Conservation (phyloP, 139 green algal species). For the Micractinium sp. region DNA sequence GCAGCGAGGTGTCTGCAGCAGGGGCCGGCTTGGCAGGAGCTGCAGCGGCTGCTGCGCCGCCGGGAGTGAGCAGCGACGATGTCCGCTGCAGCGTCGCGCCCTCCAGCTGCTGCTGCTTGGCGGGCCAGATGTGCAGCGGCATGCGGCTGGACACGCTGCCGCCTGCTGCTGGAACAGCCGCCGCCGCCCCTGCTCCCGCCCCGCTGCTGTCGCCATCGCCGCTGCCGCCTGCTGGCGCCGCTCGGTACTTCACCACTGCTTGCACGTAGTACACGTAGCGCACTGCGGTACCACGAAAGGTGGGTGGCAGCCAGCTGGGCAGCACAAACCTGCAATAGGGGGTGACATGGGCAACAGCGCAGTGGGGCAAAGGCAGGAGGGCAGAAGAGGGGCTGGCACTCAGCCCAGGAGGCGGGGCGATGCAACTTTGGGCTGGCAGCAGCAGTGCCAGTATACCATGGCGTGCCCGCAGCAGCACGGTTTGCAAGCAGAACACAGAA, state of each 20-base stretch:
- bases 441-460: background rate
- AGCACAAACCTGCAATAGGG: slow-evolving; percentile 49
- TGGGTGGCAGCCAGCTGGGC: slow-evolving; percentile 57
- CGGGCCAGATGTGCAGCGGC: slow-evolving; percentile 40
- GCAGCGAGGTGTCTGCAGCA: background rate
- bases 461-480: slow-evolving; percentile 1
- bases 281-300: slow-evolving; percentile 58
- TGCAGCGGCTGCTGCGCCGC: background rate
- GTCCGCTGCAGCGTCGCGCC: background rate
- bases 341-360: background rate
- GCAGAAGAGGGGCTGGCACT: background rate
- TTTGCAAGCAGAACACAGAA: background rate
- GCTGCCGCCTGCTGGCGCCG: background rate
- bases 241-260: slow-evolving; percentile 30
- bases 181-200: no score
- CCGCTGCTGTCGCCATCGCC: no score
- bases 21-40: background rate
- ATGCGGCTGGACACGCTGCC: slow-evolving; percentile 4
- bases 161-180: background rate
- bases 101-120: slow-evolving; percentile 13
- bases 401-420: background rate
- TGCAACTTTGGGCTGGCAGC: background rate
- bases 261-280: slow-evolving; percentile 56
- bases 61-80: background rate
- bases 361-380: background rate